These are phyloP conservation scores for Chaetoceros muelleri DNA, from an alignment of 108 stramenopile genomes.

Conservation along the genomic window DNA sequence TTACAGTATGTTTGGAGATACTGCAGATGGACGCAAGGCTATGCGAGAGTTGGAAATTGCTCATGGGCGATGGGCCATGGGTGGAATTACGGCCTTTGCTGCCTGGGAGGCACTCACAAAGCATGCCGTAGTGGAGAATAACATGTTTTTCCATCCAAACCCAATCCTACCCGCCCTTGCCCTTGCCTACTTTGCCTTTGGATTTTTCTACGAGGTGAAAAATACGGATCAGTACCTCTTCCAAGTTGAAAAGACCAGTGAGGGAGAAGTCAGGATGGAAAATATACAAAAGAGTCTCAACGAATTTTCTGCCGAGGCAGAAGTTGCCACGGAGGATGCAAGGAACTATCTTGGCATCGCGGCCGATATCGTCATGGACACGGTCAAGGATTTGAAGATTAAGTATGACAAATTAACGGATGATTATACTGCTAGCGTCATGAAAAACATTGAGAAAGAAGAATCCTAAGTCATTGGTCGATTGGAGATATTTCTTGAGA, in stretches of 20 bases:
- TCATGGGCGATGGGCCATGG: conserved; percentile 74
- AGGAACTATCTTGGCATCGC: conserved; percentile 4
- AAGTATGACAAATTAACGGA: neutral
- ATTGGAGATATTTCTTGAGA: too few species aligned
- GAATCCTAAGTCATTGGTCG: neutral
- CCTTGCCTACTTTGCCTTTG: conserved; percentile 44
- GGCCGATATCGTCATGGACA: neutral
- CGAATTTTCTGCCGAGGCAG: conserved; percentile 5
- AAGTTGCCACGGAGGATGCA: conserved; percentile 1
- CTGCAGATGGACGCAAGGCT: conserved; percentile 65
- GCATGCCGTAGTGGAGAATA: conserved; percentile 64
- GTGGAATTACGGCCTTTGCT: conserved; percentile 65
- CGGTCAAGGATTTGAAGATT: conserved; percentile 2
- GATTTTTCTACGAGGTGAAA: conserved; percentile 44
- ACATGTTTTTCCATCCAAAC: conserved; percentile 75
- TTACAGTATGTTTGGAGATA: conserved; percentile 48
- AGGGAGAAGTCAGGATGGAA: conserved; percentile 41
- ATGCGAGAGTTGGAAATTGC: conserved; percentile 62
- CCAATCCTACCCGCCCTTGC: conserved; percentile 41
- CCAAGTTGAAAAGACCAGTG: conserved; percentile 37
- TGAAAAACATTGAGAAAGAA: neutral
- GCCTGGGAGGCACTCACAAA: conserved; percentile 62
- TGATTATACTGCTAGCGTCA: neutral
- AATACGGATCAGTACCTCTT: conserved; percentile 35
- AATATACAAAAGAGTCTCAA: conserved; percentile 10